phyloP scores from a whole-genome alignment of 805 yeast species.

The Teunomyces barrocoloradensis region DNA sequence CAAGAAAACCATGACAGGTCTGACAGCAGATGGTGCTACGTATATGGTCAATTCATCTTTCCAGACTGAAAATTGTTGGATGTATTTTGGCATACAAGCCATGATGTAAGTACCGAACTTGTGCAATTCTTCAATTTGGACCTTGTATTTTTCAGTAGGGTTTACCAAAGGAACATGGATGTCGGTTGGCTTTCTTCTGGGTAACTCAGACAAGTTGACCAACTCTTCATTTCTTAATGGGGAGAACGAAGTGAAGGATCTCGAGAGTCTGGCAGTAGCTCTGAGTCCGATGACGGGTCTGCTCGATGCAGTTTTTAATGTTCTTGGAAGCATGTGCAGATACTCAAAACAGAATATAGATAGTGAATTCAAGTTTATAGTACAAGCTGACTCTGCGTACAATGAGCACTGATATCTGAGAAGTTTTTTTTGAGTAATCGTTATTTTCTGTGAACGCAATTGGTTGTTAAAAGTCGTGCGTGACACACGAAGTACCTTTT shows the following conservation, averaged over 20 bases:
- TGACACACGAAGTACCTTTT: not conserved
- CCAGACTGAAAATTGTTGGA: slow-evolving; percentile 87
- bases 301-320: slow-evolving; percentile 4
- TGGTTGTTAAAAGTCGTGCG: slow-evolving; percentile 2
- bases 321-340: slow-evolving; percentile 5
- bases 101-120: slow-evolving; percentile 77
- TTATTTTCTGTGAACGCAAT: slow-evolving; percentile 2
- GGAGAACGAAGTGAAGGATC: slow-evolving; percentile 19
- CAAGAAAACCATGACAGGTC: slow-evolving; percentile 69
- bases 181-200: slow-evolving; percentile 34
- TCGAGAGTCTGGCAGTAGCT: not conserved
- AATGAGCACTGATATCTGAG: not conserved
- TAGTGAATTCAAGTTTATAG: not conserved
- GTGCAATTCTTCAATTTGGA: slow-evolving; percentile 68
- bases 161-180: slow-evolving; percentile 55
- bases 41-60: slow-evolving; percentile 79
- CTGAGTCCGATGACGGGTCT: slow-evolving; percentile 3
- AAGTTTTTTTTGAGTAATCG: slow-evolving; percentile 2
- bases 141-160: slow-evolving; percentile 74
- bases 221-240: slow-evolving; percentile 22
- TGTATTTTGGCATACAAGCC: slow-evolving; percentile 74
- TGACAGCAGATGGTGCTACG: slow-evolving; percentile 71
- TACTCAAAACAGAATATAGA: not conserved
- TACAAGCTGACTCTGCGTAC: not conserved
- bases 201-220: slow-evolving; percentile 33